Base-by-base conservation (phyloP, 208 protist genomes). In the Lotmaria passim region DNA sequence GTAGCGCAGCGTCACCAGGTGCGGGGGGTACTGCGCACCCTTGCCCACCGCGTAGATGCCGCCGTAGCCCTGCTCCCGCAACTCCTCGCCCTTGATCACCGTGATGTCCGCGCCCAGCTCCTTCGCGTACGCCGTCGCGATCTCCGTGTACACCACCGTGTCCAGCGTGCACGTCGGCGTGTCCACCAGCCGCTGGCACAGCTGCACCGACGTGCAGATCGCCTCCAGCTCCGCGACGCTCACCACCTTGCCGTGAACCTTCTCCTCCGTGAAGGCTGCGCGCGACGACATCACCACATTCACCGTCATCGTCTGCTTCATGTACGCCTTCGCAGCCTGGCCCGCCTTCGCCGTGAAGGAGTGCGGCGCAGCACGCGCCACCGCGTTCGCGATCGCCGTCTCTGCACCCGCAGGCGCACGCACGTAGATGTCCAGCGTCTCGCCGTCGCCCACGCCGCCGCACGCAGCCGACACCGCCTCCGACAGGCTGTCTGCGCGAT, bases 161-260 rank as follows among this genome's bases (percentile, higher is more conserved):
- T 91, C 78, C 12, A 96, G 83, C 47, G 86, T 41, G 73, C 78
- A 82, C 14, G 91, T 47, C 43, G 91, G 91, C n/a, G 88, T 78
- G 73, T 96, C 91, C 24, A 96, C 85, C 53, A 96, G 79, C 14
- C 88, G 82, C 81, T 89, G 83, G 73, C 82, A 90, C 63, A 96
- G 81, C 76, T 96, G 91, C 39, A 90, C 81, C 15, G 71, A 85
- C 11, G 71, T 82, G 65, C 70, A 80, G 33, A 93, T 52, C 51
- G 82, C 66, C 51, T 85, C 59, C 12, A 94, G 73, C 71, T 89
- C 80, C 52, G 69, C 73, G 7, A 50, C 55, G 19, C 23, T 59
- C 44, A 65, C 71, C 15, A 59, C 58, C 41, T 50, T 58, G 14
- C 67, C 72, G 21, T 81, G 41, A 23, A 84, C 65, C 44, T 43